Percentiles rank a stretch among this genome's conserved stretches.
These are phyloP conservation scores for Daldinia loculata DNA, from an alignment of 495 filamentous ascomycete species.

Conservation along the genomic window DNA sequence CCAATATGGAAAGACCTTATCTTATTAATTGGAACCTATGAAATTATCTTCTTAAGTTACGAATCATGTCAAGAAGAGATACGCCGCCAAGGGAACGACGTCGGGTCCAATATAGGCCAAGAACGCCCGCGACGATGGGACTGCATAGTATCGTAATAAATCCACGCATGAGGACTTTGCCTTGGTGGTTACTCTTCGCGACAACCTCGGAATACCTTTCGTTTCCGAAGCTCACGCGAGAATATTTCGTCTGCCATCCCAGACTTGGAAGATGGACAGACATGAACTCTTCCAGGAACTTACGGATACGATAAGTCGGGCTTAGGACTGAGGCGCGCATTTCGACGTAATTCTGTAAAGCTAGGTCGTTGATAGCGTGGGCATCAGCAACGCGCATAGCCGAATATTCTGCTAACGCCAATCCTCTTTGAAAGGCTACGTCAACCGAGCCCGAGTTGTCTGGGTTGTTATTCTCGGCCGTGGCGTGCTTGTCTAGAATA, in stretches of 20 bases:
- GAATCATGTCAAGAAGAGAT: slow-evolving; percentile 17
- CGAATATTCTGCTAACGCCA: slow-evolving; percentile 79
- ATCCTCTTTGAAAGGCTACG: slow-evolving; percentile 53
- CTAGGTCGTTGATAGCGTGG: slow-evolving; percentile 90
- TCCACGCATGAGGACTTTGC: slow-evolving; percentile 61
- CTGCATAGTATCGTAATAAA: slow-evolving; percentile 43
- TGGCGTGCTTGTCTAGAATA: slow-evolving; percentile 69
- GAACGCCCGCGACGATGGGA: slow-evolving; percentile 41
- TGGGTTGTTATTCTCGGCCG: slow-evolving; percentile 43
- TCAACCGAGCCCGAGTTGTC: slow-evolving; percentile 21
- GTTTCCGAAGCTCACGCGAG: slow-evolving; percentile 91
- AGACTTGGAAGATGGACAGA: slow-evolving; percentile 75
- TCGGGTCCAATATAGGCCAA: slow-evolving; percentile 37
- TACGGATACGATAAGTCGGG: slow-evolving; percentile 77
- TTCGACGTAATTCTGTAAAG: slow-evolving; percentile 89
- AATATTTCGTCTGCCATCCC: slow-evolving; percentile 92
- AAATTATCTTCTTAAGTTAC: slow-evolving; percentile 20
- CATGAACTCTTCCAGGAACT: slow-evolving; percentile 85
- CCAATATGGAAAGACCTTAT: not conserved
- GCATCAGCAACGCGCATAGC: slow-evolving; percentile 76
- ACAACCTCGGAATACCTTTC: slow-evolving; percentile 88
- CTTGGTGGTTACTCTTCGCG: slow-evolving; percentile 71
- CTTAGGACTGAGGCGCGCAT: slow-evolving; percentile 86
- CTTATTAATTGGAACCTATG: not conserved
- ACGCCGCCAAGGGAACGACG: slow-evolving; percentile 20